Conservation (phyloP, 768 basidiomycete species). For the Calvatia gigantea region DNA sequence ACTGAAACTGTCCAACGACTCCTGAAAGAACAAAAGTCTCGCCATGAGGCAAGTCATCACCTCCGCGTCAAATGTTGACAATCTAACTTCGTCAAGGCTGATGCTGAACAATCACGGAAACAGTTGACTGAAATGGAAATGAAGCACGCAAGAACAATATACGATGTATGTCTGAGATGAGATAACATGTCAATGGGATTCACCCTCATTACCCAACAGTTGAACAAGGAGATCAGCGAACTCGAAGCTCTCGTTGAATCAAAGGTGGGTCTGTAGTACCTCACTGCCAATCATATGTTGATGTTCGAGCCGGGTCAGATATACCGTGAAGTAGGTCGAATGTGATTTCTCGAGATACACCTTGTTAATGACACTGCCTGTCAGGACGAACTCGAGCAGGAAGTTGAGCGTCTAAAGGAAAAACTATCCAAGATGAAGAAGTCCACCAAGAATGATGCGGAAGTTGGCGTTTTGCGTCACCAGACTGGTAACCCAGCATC, state of each 20-base stretch:
- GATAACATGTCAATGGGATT: background rate
- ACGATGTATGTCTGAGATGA: conserved; percentile 48
- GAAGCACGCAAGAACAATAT: conserved; percentile 65
- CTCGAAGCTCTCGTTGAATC: conserved; percentile 92
- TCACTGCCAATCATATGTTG: background rate
- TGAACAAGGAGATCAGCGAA: conserved; percentile 90
- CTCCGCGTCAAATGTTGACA: background rate
- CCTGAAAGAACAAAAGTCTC: conserved; percentile 45
- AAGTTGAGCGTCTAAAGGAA: conserved; percentile 73
- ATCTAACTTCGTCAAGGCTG: conserved; percentile 34
- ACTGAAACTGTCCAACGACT: conserved; percentile 37
- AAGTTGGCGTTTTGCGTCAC: conserved; percentile 28
- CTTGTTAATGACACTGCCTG: conserved; percentile 4
- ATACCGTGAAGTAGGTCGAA: conserved; percentile 63
- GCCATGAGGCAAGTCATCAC: conserved; percentile 44
- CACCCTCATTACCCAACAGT: conserved; percentile 36
- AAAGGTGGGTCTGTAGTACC: conserved; percentile 52
- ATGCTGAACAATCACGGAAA: conserved; percentile 69
- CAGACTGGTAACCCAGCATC: conserved; percentile 25
- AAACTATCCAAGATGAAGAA: conserved; percentile 67
- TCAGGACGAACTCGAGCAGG: conserved; percentile 84
- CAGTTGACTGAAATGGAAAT: conserved; percentile 67
- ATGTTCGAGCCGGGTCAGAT: conserved; percentile 45
- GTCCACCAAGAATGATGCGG: conserved; percentile 43
- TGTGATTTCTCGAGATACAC: background rate